Conservation (phyloP, 371 early-diverging fungal species). For the Mucor racemosus region DNA sequence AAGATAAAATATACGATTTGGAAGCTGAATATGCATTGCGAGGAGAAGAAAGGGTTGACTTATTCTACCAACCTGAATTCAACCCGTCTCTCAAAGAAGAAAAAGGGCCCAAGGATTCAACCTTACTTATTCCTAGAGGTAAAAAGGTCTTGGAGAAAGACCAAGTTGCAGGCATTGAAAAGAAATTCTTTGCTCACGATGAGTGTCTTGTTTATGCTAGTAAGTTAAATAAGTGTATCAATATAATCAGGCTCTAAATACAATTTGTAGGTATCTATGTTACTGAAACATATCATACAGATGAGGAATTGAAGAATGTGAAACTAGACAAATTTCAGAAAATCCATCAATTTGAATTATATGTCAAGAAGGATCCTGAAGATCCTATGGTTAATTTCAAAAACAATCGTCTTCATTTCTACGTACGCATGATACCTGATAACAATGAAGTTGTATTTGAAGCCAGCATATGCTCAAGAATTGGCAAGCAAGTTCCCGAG, state of each 20-base stretch:
- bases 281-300: not conserved
- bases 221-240: not conserved
- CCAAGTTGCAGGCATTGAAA: constrained; percentile 10
- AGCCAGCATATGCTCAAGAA: constrained; percentile 2
- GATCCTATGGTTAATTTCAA: constrained; percentile 3
- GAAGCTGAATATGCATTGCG: not conserved
- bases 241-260: too few relatives aligned
- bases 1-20: not conserved
- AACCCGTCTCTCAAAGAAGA: not conserved
- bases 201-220: constrained; percentile 22
- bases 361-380: constrained; percentile 1
- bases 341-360: constrained; percentile 23
- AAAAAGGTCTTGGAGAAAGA: constrained; percentile 7
- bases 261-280: constrained; percentile 1
- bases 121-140: not conserved
- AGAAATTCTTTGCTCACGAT: constrained; percentile 17
- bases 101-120: not conserved
- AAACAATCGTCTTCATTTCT: constrained; percentile 1
- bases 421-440: constrained; percentile 8
- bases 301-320: not conserved
- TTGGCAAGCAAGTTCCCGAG: constrained; percentile 13
- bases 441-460: constrained; percentile 16
- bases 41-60: not conserved
- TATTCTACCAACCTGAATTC: constrained; percentile 4
- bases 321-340: not conserved